These are phyloP conservation scores for Waltiozyma sp. DNA, from an alignment of 1,139 yeast species.

Conservation along the genomic window DNA sequence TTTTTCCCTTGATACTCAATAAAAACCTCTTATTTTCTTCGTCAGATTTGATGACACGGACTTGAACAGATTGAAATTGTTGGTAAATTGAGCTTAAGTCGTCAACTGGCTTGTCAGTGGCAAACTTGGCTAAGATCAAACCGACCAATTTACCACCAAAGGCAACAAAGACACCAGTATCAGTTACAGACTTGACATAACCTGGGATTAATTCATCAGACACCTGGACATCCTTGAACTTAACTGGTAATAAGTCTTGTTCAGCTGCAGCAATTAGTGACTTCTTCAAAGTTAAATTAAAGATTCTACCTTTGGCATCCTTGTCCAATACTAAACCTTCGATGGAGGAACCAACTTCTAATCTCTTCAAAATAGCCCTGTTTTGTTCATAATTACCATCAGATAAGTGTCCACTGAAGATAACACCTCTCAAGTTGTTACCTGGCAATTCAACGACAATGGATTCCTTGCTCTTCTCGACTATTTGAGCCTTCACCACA, in stretches of 20 bases:
- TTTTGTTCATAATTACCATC: slow-evolving; percentile 70
- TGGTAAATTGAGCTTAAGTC: slow-evolving; percentile 48
- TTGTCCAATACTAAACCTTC: slow-evolving; percentile 59
- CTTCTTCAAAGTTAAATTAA: slow-evolving; percentile 53
- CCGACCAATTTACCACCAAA: slow-evolving; percentile 80
- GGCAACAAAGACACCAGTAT: slow-evolving; percentile 70
- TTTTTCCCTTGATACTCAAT: slow-evolving; percentile 39
- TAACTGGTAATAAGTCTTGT: slow-evolving; percentile 40
- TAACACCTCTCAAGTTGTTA: slow-evolving; percentile 54
- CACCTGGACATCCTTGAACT: slow-evolving; percentile 45
- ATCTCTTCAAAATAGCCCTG: slow-evolving; percentile 47
- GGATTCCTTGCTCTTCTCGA: slow-evolving; percentile 68
- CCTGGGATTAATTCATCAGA: slow-evolving; percentile 51
- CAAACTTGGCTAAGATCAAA: slow-evolving; percentile 67
- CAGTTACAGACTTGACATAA: slow-evolving; percentile 66
- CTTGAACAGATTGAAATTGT: slow-evolving; percentile 55
- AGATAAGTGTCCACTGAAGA: slow-evolving; percentile 64
- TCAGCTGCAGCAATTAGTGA: slow-evolving; percentile 60
- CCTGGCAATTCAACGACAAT: slow-evolving; percentile 54
- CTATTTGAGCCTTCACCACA: slow-evolving; percentile 48
- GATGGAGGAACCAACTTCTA: slow-evolving; percentile 48
- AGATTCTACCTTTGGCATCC: slow-evolving; percentile 47
- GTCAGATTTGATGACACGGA: slow-evolving; percentile 53
- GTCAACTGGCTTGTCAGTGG: slow-evolving; percentile 43
- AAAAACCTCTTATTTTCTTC: slow-evolving; percentile 62